Percentiles rank a stretch among this genome's conserved stretches.
phyloP scores from a whole-genome alignment of 257 asterid genomes.

The Petunia axillaris region DNA sequence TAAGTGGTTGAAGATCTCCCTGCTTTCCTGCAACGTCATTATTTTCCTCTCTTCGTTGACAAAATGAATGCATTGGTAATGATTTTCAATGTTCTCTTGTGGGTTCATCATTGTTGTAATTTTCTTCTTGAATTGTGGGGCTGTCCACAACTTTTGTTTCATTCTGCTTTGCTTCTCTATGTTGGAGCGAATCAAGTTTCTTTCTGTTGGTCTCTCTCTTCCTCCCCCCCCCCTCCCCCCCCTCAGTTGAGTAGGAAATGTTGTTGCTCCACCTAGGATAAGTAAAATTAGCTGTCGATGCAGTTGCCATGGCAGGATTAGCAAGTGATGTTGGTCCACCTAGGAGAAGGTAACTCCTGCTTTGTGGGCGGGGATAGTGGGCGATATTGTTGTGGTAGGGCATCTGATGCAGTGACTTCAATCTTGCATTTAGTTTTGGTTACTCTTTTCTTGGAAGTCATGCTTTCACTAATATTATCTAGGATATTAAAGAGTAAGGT shows the following conservation, averaged over 20 bases:
- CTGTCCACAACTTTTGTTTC: not conserved
- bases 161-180: not conserved
- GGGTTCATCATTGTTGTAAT: not conserved
- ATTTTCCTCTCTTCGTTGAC: not conserved
- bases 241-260: too few relatives aligned
- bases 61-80: not conserved
- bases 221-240: too few relatives aligned
- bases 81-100: not conserved
- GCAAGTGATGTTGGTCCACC: too few relatives aligned
- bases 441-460: not conserved
- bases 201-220: not conserved
- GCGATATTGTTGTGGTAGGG: not conserved
- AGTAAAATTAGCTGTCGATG: too few relatives aligned
- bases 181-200: not conserved
- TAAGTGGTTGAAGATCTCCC: not conserved
- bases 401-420: not conserved
- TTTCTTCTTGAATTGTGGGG: not conserved
- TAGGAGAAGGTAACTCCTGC: not conserved
- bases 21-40: not conserved
- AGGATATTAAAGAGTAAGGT: not conserved
- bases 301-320: too few relatives aligned
- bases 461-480: not conserved
- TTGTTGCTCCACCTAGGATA: too few relatives aligned
- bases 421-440: not conserved
- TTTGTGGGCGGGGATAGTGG: not conserved